Evolutionary conservation across 768 basidiomycete genomes (phyloP), one percentile per base, ranked within the genome.

Genomic region (Glaciozyma antarctica): DNA sequence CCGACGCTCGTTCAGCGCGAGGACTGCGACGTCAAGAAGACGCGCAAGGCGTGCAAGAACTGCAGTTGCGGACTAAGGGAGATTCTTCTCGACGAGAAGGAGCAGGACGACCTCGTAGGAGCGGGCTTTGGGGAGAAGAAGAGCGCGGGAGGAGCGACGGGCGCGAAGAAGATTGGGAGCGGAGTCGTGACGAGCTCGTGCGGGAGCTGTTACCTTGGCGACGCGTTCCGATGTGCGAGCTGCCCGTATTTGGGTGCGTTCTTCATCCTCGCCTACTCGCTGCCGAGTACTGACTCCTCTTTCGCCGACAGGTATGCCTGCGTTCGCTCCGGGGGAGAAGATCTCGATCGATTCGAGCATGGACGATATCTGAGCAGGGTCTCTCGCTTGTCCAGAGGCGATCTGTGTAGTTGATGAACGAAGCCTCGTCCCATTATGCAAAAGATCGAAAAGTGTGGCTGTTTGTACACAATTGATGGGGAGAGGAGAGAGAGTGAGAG

Each of bases 251-350:
- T 90, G 53, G 94, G 94, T 97, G 71, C 66, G 88, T 83, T 22
- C n/a, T 24, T n/a, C 58, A 47, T 45, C 19, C 32, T 43, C 13
- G 43, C n/a, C 2, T 10, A 60, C 48, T 51, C n/a, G 12, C 34
- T 22, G 51, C 30, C 47, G 30, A 16, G 30, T 13, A 21, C 44
- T 34, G 19, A 51, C n/a, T 16, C 24, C 21, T 17, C 28, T 47
- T 34, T 4, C 55, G 17, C 10, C 16, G 2, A 17, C 72, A 97
- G 94, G 95, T 71, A 82, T 98, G 34, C 95, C 95, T 54, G 90
- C 94, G 17, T 98, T 99, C 81, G 88, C 94, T 77, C 94, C 95
- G 3, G 95, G 95, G 62, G 91, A 98, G 80, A 94, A 97, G 79
- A 91, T 99, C 32, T 86, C 90, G 56, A 64, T 77, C 24, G 60